These are phyloP conservation scores for Apiospora phragmitis DNA, from an alignment of 2,329 filamentous ascomycete genomes.

Conservation along the genomic window DNA sequence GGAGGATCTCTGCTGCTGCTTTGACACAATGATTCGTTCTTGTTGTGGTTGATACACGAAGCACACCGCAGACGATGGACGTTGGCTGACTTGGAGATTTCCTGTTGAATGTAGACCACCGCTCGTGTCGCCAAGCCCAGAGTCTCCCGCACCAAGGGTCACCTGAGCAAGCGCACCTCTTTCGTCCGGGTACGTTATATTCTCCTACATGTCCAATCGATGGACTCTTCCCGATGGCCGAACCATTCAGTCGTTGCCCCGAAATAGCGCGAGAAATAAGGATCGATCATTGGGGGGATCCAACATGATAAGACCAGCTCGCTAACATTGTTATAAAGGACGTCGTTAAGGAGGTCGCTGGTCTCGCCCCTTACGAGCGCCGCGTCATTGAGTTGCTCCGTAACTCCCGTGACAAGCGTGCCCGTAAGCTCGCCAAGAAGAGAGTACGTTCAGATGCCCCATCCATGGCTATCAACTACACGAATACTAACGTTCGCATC, in stretches of 20 bases:
- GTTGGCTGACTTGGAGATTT: constrained; percentile 48
- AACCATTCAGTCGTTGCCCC: not conserved
- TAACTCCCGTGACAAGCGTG: constrained; percentile 99
- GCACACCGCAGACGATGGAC: constrained; percentile 61
- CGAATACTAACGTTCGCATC: constrained; percentile 13
- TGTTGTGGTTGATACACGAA: constrained; percentile 23
- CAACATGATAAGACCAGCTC: not conserved
- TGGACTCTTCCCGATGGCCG: not conserved
- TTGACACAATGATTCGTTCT: constrained; percentile 26
- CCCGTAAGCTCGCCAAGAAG: constrained; percentile 99
- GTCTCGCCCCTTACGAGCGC: constrained; percentile 94
- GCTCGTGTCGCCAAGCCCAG: constrained; percentile 75
- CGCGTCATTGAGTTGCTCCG: constrained; percentile 98
- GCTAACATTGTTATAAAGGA: constrained; percentile 44
- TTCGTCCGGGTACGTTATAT: constrained; percentile 67
- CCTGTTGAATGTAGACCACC: constrained; percentile 72
- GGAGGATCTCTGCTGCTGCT: constrained; percentile 66
- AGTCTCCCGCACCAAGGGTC: constrained; percentile 87
- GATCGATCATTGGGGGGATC: not conserved
- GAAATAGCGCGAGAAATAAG: not conserved
- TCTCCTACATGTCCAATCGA: not conserved
- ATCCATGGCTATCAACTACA: not conserved
- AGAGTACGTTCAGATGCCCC: constrained; percentile 62
- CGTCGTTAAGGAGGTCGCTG: constrained; percentile 97
- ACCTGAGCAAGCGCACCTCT: constrained; percentile 92